Percentiles rank a stretch among this genome's conserved stretches.
These are phyloP conservation scores for Sporothrix protearum DNA, from an alignment of 2,329 filamentous ascomycete genomes.

Conservation along the genomic window DNA sequence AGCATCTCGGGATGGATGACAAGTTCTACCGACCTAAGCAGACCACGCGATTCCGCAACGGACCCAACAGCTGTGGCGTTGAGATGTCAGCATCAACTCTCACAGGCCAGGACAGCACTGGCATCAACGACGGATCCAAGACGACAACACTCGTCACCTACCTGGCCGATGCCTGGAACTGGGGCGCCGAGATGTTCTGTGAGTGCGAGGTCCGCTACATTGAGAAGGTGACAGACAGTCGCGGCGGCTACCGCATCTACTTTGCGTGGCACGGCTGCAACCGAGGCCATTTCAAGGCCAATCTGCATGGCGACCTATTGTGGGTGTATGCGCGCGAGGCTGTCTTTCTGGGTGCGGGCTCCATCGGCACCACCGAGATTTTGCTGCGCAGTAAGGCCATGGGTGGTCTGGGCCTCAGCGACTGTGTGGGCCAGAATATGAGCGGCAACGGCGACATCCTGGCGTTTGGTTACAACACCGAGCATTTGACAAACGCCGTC, in stretches of 20 bases:
- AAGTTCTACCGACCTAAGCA: constrained; percentile 57
- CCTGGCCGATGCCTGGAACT: constrained; percentile 66
- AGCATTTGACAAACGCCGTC: constrained; percentile 54
- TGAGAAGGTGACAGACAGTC: constrained; percentile 45
- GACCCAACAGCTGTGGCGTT: constrained; percentile 61
- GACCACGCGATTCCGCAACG: constrained; percentile 60
- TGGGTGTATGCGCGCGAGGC: constrained; percentile 64
- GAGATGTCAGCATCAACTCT: constrained; percentile 58
- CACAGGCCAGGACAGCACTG: constrained; percentile 61
- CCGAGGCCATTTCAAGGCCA: constrained; percentile 52
- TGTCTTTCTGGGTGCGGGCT: constrained; percentile 63
- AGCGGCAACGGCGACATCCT: constrained; percentile 66
- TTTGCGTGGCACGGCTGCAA: constrained; percentile 62
- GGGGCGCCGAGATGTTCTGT: constrained; percentile 69
- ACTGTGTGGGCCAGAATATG: constrained; percentile 56
- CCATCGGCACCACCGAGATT: constrained; percentile 64
- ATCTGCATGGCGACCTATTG: constrained; percentile 58
- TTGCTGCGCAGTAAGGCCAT: constrained; percentile 57
- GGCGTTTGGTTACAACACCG: constrained; percentile 61
- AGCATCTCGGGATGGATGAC: constrained; percentile 46
- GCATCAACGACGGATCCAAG: constrained; percentile 65
- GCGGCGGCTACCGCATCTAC: constrained; percentile 59
- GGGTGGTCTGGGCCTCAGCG: constrained; percentile 58
- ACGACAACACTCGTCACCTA: constrained; percentile 65
- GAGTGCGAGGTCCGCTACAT: constrained; percentile 64